phyloP scores from a whole-genome alignment of 208 protist species.

The Leptomonas pyrrhocoris region DNA sequence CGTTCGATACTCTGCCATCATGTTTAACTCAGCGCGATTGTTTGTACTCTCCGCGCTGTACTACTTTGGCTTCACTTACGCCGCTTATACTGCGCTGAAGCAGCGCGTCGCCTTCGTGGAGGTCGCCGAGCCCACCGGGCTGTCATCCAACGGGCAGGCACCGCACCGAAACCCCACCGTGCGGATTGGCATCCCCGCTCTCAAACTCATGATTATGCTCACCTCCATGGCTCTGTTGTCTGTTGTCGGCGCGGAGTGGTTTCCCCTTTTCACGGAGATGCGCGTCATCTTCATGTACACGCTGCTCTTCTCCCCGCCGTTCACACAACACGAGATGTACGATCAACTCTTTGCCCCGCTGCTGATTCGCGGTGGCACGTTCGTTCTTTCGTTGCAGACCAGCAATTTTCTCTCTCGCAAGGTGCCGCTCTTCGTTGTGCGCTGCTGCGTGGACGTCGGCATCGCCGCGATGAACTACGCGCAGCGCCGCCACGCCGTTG shows the following conservation, averaged over 20 bases:
- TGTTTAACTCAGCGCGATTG: slow-evolving; percentile 32
- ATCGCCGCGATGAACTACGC: slow-evolving; percentile 55
- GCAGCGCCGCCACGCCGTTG: slow-evolving; percentile 29
- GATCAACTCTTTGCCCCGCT: slow-evolving; percentile 55
- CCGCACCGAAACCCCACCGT: slow-evolving; percentile 7
- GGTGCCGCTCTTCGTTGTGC: slow-evolving; percentile 39
- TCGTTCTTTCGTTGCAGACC: slow-evolving; percentile 33
- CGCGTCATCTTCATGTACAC: slow-evolving; percentile 61
- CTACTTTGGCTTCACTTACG: slow-evolving; percentile 57
- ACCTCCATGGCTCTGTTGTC: slow-evolving; percentile 45
- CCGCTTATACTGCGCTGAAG: slow-evolving; percentile 48
- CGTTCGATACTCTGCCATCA: neutral
- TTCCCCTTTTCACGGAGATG: slow-evolving; percentile 70
- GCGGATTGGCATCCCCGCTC: slow-evolving; percentile 28
- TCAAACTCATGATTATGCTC: slow-evolving; percentile 80
- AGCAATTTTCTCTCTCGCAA: slow-evolving; percentile 38
- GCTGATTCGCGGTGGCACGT: slow-evolving; percentile 19
- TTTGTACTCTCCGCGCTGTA: slow-evolving; percentile 29
- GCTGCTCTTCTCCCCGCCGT: slow-evolving; percentile 53
- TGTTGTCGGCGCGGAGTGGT: slow-evolving; percentile 41
- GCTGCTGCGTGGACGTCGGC: slow-evolving; percentile 34
- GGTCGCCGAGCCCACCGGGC: neutral
- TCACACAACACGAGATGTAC: slow-evolving; percentile 62
- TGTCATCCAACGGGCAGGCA: neutral
- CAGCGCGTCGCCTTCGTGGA: slow-evolving; percentile 28